Evolutionary conservation across 2,329 filamentous ascomycete genomes (phyloP), one percentile per base, ranked within the genome.

Genomic region (Penicillium sclerotiorum): DNA sequence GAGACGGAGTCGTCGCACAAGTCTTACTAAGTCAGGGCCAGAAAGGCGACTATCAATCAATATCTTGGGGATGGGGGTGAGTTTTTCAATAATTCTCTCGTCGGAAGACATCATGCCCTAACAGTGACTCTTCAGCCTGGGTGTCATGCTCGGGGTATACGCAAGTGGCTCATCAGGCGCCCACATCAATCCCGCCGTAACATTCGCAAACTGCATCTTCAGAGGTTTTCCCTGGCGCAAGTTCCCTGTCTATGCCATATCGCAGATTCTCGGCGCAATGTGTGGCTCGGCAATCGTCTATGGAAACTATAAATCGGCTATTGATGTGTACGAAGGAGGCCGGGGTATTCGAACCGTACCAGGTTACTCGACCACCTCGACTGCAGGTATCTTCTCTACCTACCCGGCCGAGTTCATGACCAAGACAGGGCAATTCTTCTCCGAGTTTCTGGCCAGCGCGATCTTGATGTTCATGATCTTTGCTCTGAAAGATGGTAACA

Each of bases 381-480:
- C 85, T 5, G 87, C 84, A 0, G 85, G 82, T 2, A 83, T 90
- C 56, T 90, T 90, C 66, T 87, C 83, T 75, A 89, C 87, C 0
- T 90, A 90, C 60, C 86, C 87, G 0, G 71, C 69, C 1, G 57
- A 62, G 1, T 75, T 89, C 67, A 78, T 89, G 75, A 85, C 82
- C 2, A 83, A 79, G 42, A 81, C 83, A 0, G 82, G 80, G 40
- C 83, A 87, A 71, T 87, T 89, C 71, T 88, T 89, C 62, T 86
- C 82, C 17, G 87, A 90, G 60, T 86, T 89, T 56, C 76, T 90
- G 42, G 83, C 85, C 13, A 85, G 80, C 50, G 73, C 84, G 0
- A 77, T 90, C 25, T 71, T 90, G 20, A 86, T 88, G 80, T 87
- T 89, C 61, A 76, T 84, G 52, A 87, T 90, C 40, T 89, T 87